Base-by-base conservation (phyloP, 768 basidiomycete species). In the Phlegmacium glaucopus region DNA sequence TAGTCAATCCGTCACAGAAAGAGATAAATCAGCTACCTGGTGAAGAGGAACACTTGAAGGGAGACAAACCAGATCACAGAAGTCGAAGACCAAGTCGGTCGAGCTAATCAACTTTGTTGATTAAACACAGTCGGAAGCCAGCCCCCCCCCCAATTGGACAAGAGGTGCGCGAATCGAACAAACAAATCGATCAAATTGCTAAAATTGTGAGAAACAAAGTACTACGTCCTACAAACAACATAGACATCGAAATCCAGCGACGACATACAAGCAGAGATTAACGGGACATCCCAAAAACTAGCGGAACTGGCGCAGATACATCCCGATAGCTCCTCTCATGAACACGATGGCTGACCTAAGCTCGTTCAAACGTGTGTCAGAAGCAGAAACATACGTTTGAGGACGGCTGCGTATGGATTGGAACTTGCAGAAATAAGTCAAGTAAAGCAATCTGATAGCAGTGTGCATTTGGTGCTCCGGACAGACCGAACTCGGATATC, bases 331-430 rank as follows among this genome's bases (percentile, higher is more conserved):
- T 87, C 88, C 5, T 93, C 90, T 32, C 88, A 94, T 60, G 64
- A 76, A 16, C 76, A 87, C 52, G 77, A 75, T 3, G 96, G 96
- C n/a, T 1, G 94, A 99, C 66, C 79, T 99, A 5, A 92, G 96
- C 0, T 75, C 74, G 74, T 99, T 99, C 60, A 79, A 77, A 1
- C 80, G 67, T 13, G 88, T n/a, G 86, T 1, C 87, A 90, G 72
- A 99, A 98, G 96, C 96, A 99, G 70, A 93, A 90, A 69, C 85
- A n/a, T n/a, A n/a, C 92, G 29, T 99, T 99, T 60, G 94, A 97
- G 69, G 92, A 94, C 26, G n/a, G 88, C 90, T 27, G 72, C 90
- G 9, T 94, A 78, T 65, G 78, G 69, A 2, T 73, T 94, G 52
- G 61, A 82, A 40, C 77, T 86, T 16, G 89, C 84, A 7, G 67